These are phyloP conservation scores for Saussurea involucrata DNA, from an alignment of 129 eudicot genomes.

Conservation along the genomic window DNA sequence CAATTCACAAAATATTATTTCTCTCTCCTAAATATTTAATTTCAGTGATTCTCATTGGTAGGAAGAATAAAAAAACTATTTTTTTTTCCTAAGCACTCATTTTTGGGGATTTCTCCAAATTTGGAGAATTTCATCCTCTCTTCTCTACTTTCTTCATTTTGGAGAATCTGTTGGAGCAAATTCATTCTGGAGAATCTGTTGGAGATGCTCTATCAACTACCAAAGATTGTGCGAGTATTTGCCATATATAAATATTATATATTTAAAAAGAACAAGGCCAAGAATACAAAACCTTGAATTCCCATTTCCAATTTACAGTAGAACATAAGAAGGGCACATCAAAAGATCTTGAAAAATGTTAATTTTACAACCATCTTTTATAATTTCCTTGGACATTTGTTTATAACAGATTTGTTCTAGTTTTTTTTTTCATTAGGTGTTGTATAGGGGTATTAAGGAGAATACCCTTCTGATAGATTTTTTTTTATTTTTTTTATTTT, in stretches of 20 bases:
- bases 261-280: background rate
- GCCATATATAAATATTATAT: background rate
- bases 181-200: too few relatives aligned
- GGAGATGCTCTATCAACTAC: too few relatives aligned
- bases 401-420: background rate
- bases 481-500: too few relatives aligned
- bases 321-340: background rate
- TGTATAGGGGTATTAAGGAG: background rate
- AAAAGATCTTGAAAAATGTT: background rate
- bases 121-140: too few relatives aligned
- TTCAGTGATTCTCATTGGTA: too few relatives aligned
- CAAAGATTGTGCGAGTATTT: background rate
- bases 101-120: too few relatives aligned
- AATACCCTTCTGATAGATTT: background rate
- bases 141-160: too few relatives aligned
- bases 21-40: too few relatives aligned
- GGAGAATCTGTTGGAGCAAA: too few relatives aligned
- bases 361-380: background rate
- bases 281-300: background rate
- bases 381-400: background rate
- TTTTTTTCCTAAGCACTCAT: too few relatives aligned
- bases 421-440: background rate
- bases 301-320: background rate
- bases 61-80: too few relatives aligned
- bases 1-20: too few relatives aligned